Conservation (phyloP, 306 rosid species). For the Cicer cuneatum region DNA sequence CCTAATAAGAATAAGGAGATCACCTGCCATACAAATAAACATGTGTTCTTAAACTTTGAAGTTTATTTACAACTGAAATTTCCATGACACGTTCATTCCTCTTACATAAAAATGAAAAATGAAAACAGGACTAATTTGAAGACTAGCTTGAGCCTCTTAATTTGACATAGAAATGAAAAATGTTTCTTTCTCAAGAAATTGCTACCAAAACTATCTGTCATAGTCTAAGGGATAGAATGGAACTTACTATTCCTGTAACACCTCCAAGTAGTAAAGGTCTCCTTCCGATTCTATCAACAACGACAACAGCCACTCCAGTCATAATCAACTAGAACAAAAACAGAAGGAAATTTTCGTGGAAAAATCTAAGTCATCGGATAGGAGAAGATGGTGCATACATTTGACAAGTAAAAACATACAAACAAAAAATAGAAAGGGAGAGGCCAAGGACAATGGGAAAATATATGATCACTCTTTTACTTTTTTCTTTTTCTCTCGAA, state of each 20-base stretch:
- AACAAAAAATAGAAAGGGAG: neutral
- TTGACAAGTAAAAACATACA: neutral
- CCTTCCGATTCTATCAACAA: slow-evolving; percentile 91
- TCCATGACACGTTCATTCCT: slow-evolving; percentile 10
- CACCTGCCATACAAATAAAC: slow-evolving; percentile 58
- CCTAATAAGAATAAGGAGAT: slow-evolving; percentile 87
- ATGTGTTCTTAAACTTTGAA: slow-evolving; percentile 27
- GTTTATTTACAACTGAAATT: slow-evolving; percentile 18
- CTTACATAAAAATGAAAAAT: neutral
- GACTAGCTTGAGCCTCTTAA: neutral
- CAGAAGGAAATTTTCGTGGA: slow-evolving; percentile 17
- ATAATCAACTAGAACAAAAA: slow-evolving; percentile 69
- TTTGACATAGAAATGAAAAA: slow-evolving; percentile 37
- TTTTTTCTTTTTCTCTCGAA: neutral
- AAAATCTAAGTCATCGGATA: slow-evolving; percentile 11
- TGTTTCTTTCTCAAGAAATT: slow-evolving; percentile 13
- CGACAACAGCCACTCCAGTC: slow-evolving; percentile 88
- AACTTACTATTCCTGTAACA: slow-evolving; percentile 87
- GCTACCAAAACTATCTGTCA: slow-evolving; percentile 27
- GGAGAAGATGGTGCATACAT: slow-evolving; percentile 30
- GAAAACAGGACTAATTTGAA: neutral
- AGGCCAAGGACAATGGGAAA: slow-evolving; percentile 21
- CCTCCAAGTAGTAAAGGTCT: slow-evolving; percentile 94
- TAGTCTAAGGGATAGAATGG: slow-evolving; percentile 28
- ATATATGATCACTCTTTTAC: slow-evolving; percentile 10